phyloP scores from a whole-genome alignment of 495 filamentous ascomycete genomes.

The Penicillium waksmanii region DNA sequence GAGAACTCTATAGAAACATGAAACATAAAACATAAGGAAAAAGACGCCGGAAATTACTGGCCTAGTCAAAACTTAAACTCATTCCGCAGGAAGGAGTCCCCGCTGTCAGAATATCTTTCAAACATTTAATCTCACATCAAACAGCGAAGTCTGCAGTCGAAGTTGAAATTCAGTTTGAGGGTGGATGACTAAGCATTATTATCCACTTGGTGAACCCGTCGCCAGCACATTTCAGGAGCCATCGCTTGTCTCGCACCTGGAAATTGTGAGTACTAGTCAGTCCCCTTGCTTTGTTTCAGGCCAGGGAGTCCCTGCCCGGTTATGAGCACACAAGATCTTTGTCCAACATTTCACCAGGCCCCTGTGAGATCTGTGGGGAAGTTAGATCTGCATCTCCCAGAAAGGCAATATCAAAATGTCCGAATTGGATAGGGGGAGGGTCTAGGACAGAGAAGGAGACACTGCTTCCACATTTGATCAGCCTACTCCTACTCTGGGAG shows the following conservation, averaged over 20 bases:
- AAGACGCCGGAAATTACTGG: too few relatives aligned
- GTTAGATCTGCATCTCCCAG: background rate
- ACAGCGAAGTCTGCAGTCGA: background rate
- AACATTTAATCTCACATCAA: background rate
- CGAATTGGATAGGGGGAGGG: too few relatives aligned
- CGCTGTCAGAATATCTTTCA: too few relatives aligned
- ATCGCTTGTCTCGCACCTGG: conserved; percentile 6
- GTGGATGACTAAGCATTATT: conserved; percentile 6
- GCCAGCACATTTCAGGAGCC: conserved; percentile 4
- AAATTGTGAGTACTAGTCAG: conserved; percentile 7
- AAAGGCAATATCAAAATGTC: conserved; percentile 5
- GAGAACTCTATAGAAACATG: too few relatives aligned
- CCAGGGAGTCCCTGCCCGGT: background rate
- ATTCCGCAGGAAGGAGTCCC: too few relatives aligned
- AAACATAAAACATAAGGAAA: too few relatives aligned
- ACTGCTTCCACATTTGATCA: too few relatives aligned
- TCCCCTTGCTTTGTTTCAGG: background rate
- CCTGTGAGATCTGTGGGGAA: background rate
- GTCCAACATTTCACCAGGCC: background rate
- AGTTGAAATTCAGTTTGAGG: background rate
- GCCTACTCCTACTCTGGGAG: too few relatives aligned
- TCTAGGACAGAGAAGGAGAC: too few relatives aligned
- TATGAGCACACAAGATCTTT: background rate
- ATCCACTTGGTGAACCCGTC: background rate
- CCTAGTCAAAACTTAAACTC: too few relatives aligned